Base-by-base conservation (phyloP, 208 protist species). In the Leptomonas pyrrhocoris region DNA sequence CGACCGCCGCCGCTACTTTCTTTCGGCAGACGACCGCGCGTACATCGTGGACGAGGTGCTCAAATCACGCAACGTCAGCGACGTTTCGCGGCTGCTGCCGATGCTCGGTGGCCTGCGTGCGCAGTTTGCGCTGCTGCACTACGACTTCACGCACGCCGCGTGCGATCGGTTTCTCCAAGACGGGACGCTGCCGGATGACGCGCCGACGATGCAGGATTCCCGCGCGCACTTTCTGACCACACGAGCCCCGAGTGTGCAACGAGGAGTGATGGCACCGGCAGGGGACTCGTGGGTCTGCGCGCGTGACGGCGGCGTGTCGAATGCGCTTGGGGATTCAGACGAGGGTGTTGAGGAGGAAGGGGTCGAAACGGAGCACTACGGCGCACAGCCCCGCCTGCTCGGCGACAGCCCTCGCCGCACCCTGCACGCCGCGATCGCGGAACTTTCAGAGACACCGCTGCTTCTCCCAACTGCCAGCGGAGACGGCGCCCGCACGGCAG, bases 1-100 rank as follows among this genome's bases (percentile, higher is more conserved):
- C 2, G 86, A 94, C 50, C 89, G 89, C n/a, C 86, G 86, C 21
- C 86, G 89, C 34, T 94, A 94, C 78, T 67, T 79, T n/a, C 78
- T 94, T 36, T 73, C 81, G 8, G 34, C 36, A 12, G 79, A 81
- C 27, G 78, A 94, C 9, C 79, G 89, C 0, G 73, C 49, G 25
- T 94, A 81, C 68, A 81, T 94, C 46, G 57, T 94, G n/a, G 60
- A 79, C 18, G 77, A 94, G 69, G 63, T 90, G 61, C 36, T 71
- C 42, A 57, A 68, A 30, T 50, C 69, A 31, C 40, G 77, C 53
- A 56, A 68, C 28, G 53, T 64, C 30, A 5, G 27, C 12, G 61
- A 60, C 16, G 71, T 70, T 27, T 38, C 50, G 28, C 56, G 54
- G 45, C 46, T 82, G 7, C 67, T 74, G 57, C 55, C 73, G 19